Evolutionary conservation across 1,284 basidiomycete genomes (phyloP).

Genomic region (Tilletia caries): DNA sequence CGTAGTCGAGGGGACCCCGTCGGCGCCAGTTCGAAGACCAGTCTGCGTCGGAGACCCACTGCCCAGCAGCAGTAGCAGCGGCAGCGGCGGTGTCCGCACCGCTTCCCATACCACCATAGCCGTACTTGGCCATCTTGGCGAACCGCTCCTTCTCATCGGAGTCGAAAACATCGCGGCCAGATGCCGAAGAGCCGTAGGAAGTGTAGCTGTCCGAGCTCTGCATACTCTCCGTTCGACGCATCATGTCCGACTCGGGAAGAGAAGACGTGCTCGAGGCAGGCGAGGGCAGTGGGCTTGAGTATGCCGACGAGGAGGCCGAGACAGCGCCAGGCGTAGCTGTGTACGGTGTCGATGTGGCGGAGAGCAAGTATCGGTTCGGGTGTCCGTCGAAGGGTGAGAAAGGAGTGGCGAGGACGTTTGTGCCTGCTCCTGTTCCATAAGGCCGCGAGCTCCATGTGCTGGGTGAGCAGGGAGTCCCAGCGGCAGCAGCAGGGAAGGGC

Average conservation of each 20-base stretch:
- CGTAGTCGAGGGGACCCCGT: conserved; percentile 4
- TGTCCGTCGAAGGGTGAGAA: conserved; percentile 6
- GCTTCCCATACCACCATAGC: not conserved
- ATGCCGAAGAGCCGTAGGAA: not conserved
- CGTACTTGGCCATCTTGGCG: conserved; percentile 12
- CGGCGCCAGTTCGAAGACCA: conserved; percentile 6
- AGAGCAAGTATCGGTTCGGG: not conserved
- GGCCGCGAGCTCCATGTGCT: not conserved
- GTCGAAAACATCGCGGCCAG: not conserved
- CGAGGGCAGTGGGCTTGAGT: conserved; percentile 11
- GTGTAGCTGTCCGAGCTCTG: conserved; percentile 5
- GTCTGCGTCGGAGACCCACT: conserved; percentile 4
- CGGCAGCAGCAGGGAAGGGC: not conserved
- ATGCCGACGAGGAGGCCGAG: conserved; percentile 1
- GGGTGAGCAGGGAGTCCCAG: conserved; percentile 4
- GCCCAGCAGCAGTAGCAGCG: not conserved
- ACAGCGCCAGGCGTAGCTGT: not conserved
- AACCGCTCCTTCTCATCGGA: not conserved
- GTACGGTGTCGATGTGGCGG: not conserved
- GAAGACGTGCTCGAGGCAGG: conserved; percentile 6
- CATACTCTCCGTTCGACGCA: conserved; percentile 5
- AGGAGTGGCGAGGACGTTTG: not conserved
- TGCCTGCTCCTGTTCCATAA: not conserved
- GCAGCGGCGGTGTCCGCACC: not conserved
- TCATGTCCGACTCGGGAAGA: conserved; percentile 3